These are phyloP conservation scores for Lactifluus echinatus DNA, from an alignment of 768 basidiomycete species.

Conservation along the genomic window DNA sequence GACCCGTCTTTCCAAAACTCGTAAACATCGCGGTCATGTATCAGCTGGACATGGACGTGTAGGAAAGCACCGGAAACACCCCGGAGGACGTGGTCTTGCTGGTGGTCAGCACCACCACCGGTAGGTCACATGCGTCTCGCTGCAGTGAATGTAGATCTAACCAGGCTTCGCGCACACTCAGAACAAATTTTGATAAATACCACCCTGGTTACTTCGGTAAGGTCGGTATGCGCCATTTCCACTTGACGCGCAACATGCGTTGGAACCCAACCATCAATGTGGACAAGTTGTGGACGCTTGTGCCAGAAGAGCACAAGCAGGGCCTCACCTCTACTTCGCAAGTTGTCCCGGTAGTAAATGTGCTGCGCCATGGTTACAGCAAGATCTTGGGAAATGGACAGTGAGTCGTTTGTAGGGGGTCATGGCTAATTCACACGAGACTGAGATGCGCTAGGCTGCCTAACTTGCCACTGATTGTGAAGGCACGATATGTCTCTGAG, in stretches of 20 bases:
- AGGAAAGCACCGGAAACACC: slow-evolving; percentile 99
- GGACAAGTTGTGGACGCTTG: slow-evolving; percentile 93
- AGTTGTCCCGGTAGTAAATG: slow-evolving; percentile 93
- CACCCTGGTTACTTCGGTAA: slow-evolving; percentile 99
- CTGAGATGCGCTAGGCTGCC: slow-evolving; percentile 44
- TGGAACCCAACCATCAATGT: slow-evolving; percentile 98
- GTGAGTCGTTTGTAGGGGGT: slow-evolving; percentile 36
- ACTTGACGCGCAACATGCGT: slow-evolving; percentile 80
- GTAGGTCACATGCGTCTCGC: slow-evolving; percentile 37
- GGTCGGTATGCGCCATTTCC: slow-evolving; percentile 99
- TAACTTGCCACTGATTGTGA: slow-evolving; percentile 91
- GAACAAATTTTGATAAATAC: slow-evolving; percentile 98
- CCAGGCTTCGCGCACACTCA: slow-evolving; percentile 24
- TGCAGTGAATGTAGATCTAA: neutral
- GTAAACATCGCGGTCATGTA: slow-evolving; percentile 99
- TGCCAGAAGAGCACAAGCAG: slow-evolving; percentile 78
- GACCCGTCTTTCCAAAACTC: slow-evolving; percentile 91
- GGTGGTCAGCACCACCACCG: slow-evolving; percentile 99
- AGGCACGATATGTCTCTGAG: slow-evolving; percentile 90
- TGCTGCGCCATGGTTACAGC: slow-evolving; percentile 71
- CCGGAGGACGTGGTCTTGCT: slow-evolving; percentile 99
- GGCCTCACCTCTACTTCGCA: slow-evolving; percentile 63
- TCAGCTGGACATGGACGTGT: slow-evolving; percentile 99
- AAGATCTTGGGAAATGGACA: slow-evolving; percentile 94
- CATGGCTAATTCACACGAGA: neutral